Base-by-base conservation (phyloP, 768 basidiomycete species). In the Cantharellus anzutake region DNA sequence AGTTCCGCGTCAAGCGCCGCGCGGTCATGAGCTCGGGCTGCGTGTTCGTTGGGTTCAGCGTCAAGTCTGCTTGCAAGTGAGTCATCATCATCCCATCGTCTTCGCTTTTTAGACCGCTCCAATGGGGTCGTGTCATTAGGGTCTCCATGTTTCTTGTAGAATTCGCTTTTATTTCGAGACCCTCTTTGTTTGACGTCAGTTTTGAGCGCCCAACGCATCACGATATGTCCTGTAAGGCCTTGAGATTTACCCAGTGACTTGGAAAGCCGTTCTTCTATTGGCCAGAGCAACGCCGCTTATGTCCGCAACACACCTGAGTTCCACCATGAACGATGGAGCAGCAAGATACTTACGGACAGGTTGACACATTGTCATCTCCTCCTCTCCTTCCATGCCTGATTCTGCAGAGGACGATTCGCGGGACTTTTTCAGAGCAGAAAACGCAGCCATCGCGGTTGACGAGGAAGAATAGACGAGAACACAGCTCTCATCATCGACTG, bases 1-100 rank as follows among this genome's bases (percentile, higher is more conserved):
- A 90, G 72, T 66, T 91, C 87, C 56, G 82, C 85, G 63, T 91
- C 87, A 42, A 91, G 73, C 64, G 90, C 85, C 70, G 84, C 64
- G 38, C 41, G 41, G 20, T 50, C 66, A 37, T 78, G 76, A 48
- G 50, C 56, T 61, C 50, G 35, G 51, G 37, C 60, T 41, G 42
- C 42, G 11, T 55, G 11, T 7, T 55, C 74, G 65, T 89, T 84
- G 7, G 87, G 71, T 38, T 88, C 84, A 11, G 78, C 74, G 64
- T 65, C 64, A 20, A 65, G 35, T 11, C 42, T 20, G 2, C 56
- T n/a, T 70, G 69, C 51, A 64, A 66, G 70, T 68, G 70, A 62
- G 69, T 68, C 64, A 72, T 74, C 64, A 65, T 61, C 57, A 57
- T 63, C 61, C 34, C 66, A 66, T 4, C 50, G 57, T 35, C 60